Base-by-base conservation (phyloP, 116 monocot species). In the Iris pallida region DNA sequence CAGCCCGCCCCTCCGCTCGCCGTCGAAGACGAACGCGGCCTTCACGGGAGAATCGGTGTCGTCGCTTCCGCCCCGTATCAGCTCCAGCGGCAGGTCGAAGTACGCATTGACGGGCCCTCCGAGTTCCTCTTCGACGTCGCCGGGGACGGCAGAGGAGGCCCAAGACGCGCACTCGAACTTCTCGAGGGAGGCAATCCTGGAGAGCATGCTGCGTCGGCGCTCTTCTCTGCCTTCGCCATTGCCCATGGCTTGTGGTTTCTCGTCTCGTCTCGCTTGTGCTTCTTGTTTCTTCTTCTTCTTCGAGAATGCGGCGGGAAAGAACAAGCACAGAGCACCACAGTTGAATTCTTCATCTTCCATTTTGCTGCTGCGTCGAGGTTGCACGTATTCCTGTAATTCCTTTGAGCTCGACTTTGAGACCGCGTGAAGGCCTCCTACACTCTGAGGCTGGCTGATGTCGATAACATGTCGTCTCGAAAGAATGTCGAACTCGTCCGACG, bases 401-500 rank as follows among this genome's bases (percentile, higher is more conserved):
- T 12, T 62, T 19, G 51, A 51, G 6, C 16, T 53, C 30, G 3
- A 41, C 44, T 72, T 63, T 44, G 53, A 13, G 18, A 53, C 52
- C n/a, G n/a, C n/a, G n/a, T n/a, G n/a, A n/a, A n/a, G n/a, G n/a
- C n/a, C n/a, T n/a, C n/a, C 4, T 61, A 5, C 15, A 59, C 40
- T 20, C 57, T 19, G 42, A 42, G 42, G 43, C 61, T 43, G 61
- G 15, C 13, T 44, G 4, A 16, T 6, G 5, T 0, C 0, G 8
- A 13, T 53, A 20, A 30, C 40, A 30, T 67, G 11, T 16, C 58
- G 71, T 16, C 47, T 73, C 8, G 84, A 65, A 4, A 80, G 52
- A 57, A 80, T 73, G 53, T 84, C 80, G 19, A 84, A 77, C 19
- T 76, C 84, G 0, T 73, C 84, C 8, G 77, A 56, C n/a, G 77